Base-by-base conservation (phyloP, 192 early-diverging fungal species). In the Coemansia sp. region DNA sequence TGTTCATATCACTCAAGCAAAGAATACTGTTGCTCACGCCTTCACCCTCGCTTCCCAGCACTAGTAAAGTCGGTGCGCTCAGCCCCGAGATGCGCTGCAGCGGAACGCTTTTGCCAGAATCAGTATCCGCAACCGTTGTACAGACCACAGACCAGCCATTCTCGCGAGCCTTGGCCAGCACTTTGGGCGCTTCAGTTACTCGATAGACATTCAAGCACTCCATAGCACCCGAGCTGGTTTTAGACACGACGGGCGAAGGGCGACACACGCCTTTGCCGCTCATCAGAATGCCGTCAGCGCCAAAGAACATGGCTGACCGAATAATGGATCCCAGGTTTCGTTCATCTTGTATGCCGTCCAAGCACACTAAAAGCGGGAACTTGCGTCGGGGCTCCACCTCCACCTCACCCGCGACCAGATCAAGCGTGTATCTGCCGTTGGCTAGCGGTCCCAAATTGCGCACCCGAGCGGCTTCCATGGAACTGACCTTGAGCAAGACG, bases 261-360 rank as follows among this genome's bases (percentile, higher is more conserved):
- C 33, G 35, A 31, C 66, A 72, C 39, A 35, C 35, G 14, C 47
- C 26, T 13, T 65, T 36, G 38, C 53, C 33, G 36, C 62, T 28
- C 25, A 68, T 34, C 23, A 83, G 11, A 14, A 79, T 34, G 1
- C 70, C 76, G 36, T 79, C 77, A 6, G 67, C 70, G n/a, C 82
- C 82, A 70, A 83, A 79, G 52, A 72, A 83, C 64, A 76, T 26
- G 14, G 77, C 76, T 37, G 82, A 70, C 42, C 82, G 66, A 16
- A 82, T 45, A 5, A 76, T 73, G 25, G 79, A 82, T 6, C 79
- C 79, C 18, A 82, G 41, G 42, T 82, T 82, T 35, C 57, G 66
- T 36, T 50, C 38, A 26, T 82, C 79, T 58, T 82, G 74, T 26
- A 82, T 69, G 14, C 62, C 37, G 42, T 73, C 66, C 26, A 72